Evolutionary conservation across 805 yeast genomes (phyloP), one percentile per base, ranked within the genome.

Genomic region (Millerozyma acaciae): DNA sequence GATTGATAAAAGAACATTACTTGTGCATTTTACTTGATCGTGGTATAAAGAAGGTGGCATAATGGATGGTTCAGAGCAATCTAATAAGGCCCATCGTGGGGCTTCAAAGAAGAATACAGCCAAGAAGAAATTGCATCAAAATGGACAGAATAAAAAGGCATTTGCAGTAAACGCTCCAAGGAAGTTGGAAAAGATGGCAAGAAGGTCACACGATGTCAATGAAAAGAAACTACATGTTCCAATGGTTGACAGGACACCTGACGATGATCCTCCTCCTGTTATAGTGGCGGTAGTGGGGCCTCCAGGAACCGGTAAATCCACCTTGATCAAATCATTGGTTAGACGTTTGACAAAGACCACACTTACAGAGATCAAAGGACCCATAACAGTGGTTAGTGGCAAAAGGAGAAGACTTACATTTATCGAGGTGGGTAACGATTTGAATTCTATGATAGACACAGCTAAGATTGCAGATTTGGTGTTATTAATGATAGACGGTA

Each of bases 221-320:
- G 97, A 93, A 57, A 80, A 75, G 52, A 84, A 80, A 52, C 73
- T 84, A 53, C 97, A 93, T 68, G 97, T 89, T 14, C 97, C 98
- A 10, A 89, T 93, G 97, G 83, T 93, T 32, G 95, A 93, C 56
- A 72, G 97, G 47, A 88, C 97, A 0, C 97, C 97, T 0, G 97
- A 90, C 37, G 96, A 90, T 51, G 94, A 86, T 47, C 96, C 97
- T 4, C 97, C 97, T 14, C 99, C 99, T 26, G 82, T 93, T 15
- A 80, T 93, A 36, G 87, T 93, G 16, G 96, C 96, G 0, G 95
- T 93, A 6, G 96, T 93, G 8, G 99, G 99, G 0, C 99, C 99
- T 8, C 95, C 96, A 7, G 99, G 99, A 10, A 93, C 97, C 0
- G 99, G 99, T 44, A 93, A 93, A 55, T 78, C 97, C 10, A 90